Conservation (phyloP, 495 filamentous ascomycete genomes). For the Pseudoneurospora amorphoporcata region DNA sequence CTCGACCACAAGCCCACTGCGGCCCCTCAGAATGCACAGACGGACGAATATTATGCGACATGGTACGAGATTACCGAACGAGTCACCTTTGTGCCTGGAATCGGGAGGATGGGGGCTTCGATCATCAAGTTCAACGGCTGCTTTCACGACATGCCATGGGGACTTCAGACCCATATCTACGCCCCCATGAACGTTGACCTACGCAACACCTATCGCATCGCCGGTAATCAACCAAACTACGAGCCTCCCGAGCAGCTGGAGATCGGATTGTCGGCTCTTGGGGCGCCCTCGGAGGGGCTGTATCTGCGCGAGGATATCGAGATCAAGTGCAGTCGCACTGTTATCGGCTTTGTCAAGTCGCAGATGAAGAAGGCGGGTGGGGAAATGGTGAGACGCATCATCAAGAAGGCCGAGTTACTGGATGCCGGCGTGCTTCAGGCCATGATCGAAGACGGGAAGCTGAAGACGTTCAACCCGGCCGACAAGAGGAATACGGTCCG, state of each 20-base stretch:
- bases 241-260: conserved; percentile 50
- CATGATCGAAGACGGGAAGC: conserved; percentile 41
- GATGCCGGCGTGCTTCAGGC: conserved; percentile 37
- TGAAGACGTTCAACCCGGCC: conserved; percentile 39
- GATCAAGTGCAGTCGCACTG: conserved; percentile 59
- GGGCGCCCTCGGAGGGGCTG: conserved; percentile 50
- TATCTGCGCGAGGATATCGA: conserved; percentile 69
- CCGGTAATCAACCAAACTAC: conserved; percentile 50
- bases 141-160: conserved; percentile 61
- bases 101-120: conserved; percentile 48
- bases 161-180: conserved; percentile 65
- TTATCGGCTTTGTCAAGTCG: conserved; percentile 57
- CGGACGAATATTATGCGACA: conserved; percentile 59
- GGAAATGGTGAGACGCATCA: conserved; percentile 54
- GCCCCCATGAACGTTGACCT: conserved; percentile 49
- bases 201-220: conserved; percentile 42
- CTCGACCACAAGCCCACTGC: conserved; percentile 51
- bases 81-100: conserved; percentile 53
- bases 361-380: conserved; percentile 56
- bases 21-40: conserved; percentile 51
- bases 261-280: conserved; percentile 39
- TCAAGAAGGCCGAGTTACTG: conserved; percentile 52
- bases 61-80: conserved; percentile 62
- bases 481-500: conserved; percentile 23
- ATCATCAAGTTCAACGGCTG: conserved; percentile 64